Evolutionary conservation across 2,329 filamentous ascomycete genomes (phyloP), one percentile per base, ranked within the genome.

Genomic region (Claviceps citrina): DNA sequence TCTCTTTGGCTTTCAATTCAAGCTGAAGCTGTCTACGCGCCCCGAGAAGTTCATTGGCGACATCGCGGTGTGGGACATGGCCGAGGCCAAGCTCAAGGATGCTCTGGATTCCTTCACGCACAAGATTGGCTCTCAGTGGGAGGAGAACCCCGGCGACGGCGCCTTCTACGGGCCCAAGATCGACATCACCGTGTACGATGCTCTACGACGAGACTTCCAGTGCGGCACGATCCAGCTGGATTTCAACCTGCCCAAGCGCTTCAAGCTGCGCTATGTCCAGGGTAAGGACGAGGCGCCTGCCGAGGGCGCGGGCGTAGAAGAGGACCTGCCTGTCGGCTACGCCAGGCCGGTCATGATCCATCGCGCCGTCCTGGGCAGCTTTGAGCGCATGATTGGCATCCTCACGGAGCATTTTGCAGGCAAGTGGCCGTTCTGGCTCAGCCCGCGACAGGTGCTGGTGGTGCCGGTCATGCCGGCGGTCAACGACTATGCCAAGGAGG

Each of bases 131-230:
- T 71, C 77, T 26, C 68, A 77, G 47, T 98, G 91, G 91, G 81
- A 84, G 59, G 68, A 94, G 38, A 94, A 96, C 62, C 81, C 85
- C 44, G 91, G 89, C 42, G 91, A 98, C 52, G 91, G 91, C 56
- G 91, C 91, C 39, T 98, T 96, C 65, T 98, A 98, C 60, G 91
- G 91, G 2, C 91, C 91, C 38, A 98, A 98, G 74, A 94, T 96
- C 51, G 91, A 98, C 53, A 91, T 98, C 55, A 93, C 84, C 45
- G 87, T 98, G 54, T 80, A 78, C 38, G 89, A 95, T 61, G 84
- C 84, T 34, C 68, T 95, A 49, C 77, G 78, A 61, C 76, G 87
- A 57, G 84, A 61, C 40, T 56, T 58, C 46, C 59, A 63, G 51
- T 62, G 59, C 46, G 60, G 89, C 51, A 96, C 89, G 10, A 93